Percentiles rank a stretch among this genome's conserved stretches.
Evolutionary conservation across 768 basidiomycete genomes (phyloP).

Genomic region (Hortiboletus campestris): DNA sequence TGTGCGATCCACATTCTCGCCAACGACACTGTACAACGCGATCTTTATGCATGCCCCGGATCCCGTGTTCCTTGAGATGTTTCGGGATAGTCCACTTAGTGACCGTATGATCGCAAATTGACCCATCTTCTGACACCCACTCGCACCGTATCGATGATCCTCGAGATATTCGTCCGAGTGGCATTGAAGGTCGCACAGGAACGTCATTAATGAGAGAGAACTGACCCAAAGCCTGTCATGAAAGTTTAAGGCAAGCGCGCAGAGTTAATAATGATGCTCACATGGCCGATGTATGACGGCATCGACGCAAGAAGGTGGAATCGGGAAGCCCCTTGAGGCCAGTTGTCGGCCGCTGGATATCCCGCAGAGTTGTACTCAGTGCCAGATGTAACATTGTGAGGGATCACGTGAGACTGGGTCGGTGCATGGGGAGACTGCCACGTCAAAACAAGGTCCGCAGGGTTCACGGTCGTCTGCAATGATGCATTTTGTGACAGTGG

Average conservation of each 20-base stretch:
- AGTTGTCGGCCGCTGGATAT: neutral
- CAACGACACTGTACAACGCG: neutral
- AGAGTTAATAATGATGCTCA: neutral
- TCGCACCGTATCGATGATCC: neutral
- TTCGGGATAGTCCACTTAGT: neutral
- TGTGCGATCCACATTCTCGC: neutral
- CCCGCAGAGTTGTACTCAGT: neutral
- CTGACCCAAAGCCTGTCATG: neutral
- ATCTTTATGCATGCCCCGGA: conserved; percentile 2
- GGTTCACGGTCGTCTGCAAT: conserved; percentile 2
- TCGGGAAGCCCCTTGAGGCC: neutral
- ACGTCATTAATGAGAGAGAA: neutral
- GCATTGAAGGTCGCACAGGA: too few relatives aligned
- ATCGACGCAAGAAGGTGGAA: neutral
- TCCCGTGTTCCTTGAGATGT: conserved; percentile 17
- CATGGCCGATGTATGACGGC: neutral
- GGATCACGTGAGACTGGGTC: neutral
- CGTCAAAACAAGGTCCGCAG: neutral
- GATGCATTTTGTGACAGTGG: neutral
- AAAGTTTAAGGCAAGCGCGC: neutral
- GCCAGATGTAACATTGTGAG: too few relatives aligned
- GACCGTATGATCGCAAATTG: conserved; percentile 3
- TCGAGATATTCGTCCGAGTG: neutral
- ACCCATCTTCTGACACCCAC: neutral
- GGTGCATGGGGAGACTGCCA: neutral